Base-by-base conservation (phyloP, 1,284 basidiomycete species). In the Ceratobasidium sp. region DNA sequence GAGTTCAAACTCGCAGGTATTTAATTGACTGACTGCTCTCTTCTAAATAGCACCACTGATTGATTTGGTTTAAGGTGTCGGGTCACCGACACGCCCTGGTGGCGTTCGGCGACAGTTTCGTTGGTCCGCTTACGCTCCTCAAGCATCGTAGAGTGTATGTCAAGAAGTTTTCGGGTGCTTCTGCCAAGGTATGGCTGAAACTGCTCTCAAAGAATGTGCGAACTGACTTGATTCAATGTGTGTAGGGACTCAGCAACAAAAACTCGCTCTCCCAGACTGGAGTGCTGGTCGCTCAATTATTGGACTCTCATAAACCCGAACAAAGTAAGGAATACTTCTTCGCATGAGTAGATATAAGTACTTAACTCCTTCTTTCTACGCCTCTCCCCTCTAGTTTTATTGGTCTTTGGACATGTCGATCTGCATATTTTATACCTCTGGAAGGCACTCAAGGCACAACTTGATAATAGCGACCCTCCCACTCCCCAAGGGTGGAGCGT, bases 371-470 rank as follows among this genome's bases (percentile, higher is more conserved):
- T 28, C 6, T 55, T 7, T 55, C 18, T 52, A 9, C 18, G 52
- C 28, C 16, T 21, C 50, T 8, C 28, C 32, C 18, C 18, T 26
- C 4, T 21, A 62, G 69, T 71, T 35, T 57, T 71, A 38, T 47
- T 71, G 8, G 49, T 71, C 23, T 71, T 71, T 52, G 69, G 69
- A 59, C 69, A 71, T 41, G 69, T 71, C 46, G 69, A 71, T 61
- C 35, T 71, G 44, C 69, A 71, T 61, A 71, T 71, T 50, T 59
- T 71, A 32, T 71, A 71, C 69, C 69, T 71, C 69, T 71, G 69
- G 69, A 71, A 71, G 69, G 69, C 69, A 59, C 69, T 71, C 41
- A 71, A 71, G 23, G 69, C 69, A 54, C 69, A 71, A 32, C 55
- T 58, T 38, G 69, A 71, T 50, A 43, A 50, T 13, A 61, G 32